Base-by-base conservation (phyloP, 768 basidiomycete species). In the Dacryopinax primogenitus region DNA sequence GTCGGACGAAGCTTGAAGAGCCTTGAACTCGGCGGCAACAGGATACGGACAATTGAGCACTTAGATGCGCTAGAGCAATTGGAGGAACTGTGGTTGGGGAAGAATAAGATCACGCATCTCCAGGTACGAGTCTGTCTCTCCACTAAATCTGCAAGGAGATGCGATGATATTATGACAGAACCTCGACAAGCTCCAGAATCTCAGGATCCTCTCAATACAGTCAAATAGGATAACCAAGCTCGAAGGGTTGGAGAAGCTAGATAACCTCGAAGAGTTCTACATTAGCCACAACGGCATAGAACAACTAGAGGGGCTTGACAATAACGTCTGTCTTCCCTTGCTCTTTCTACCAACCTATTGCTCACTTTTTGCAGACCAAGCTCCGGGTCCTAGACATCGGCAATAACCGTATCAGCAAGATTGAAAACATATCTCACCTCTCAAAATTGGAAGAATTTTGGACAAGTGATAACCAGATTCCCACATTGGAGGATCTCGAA, bases 61-160 rank as follows among this genome's bases (percentile, higher is more conserved):
- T 75, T 98, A 2, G 90, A 90, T 12, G 79, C 82, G 0, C 77
- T 96, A 37, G 82, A 86, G 0, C 89, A 87, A 68, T 78, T 99
- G 11, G 90, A 93, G 69, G 93, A 97, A 70, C 78, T 99, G 1
- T 98, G 95, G 92, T 76, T 98, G 1, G 96, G 96, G 7, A 99
- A 99, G 81, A 99, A 99, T 74, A 99, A 97, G 78, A 91, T 99
- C 66, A 73, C 85, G 4, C 86, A 84, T 73, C 81, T 99, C 2
- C 88, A 94, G 81, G 91, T 90, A 68, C 41, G 71, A 63, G 12
- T n/a, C 16, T 33, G 32, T 62, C 18, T 64, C 28, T 63, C 32
- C 13, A 23, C 9, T 26, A 9, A 47, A 47, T 9, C 9, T 12
- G 23, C 23, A 23, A 26, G 23, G 12, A 33, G 45, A 61, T 21